These are phyloP conservation scores for Penicillium coprophilum DNA, from an alignment of 495 filamentous ascomycete species.

Conservation along the genomic window DNA sequence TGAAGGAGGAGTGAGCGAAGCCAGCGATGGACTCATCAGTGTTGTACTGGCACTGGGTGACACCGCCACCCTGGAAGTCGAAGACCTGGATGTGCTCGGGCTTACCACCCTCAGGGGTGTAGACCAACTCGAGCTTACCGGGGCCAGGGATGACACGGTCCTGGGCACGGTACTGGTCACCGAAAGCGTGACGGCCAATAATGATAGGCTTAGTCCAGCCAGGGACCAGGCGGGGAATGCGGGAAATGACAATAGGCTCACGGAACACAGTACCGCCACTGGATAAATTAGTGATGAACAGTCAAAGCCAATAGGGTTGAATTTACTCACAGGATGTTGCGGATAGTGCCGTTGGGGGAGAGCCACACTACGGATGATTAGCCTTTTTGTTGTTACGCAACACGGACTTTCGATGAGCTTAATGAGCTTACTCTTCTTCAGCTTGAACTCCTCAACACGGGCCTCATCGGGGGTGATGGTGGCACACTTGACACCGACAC, in stretches of 20 bases:
- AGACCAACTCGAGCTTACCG: constrained; percentile 90
- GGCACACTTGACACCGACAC: constrained; percentile 97
- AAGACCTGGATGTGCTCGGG: constrained; percentile 86
- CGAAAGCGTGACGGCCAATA: constrained; percentile 97
- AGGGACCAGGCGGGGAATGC: constrained; percentile 86
- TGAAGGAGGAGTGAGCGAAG: constrained; percentile 95
- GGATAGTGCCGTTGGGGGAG: constrained; percentile 96
- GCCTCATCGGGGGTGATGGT: constrained; percentile 98
- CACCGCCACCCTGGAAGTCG: constrained; percentile 84
- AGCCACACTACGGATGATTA: constrained; percentile 78
- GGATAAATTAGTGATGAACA: constrained; percentile 9
- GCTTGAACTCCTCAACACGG: constrained; percentile 93
- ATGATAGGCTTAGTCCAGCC: constrained; percentile 99
- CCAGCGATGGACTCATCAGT: constrained; percentile 91
- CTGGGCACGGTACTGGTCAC: constrained; percentile 96
- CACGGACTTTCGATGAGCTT: not conserved
- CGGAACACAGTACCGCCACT: constrained; percentile 94
- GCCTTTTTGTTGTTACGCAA: constrained; percentile 4
- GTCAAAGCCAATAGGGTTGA: not conserved
- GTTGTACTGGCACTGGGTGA: constrained; percentile 96
- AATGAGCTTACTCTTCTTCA: constrained; percentile 80
- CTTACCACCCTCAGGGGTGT: constrained; percentile 79
- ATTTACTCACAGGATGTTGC: constrained; percentile 69
- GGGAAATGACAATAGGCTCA: constrained; percentile 93
- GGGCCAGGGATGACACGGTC: constrained; percentile 78